Base-by-base conservation (phyloP, 2,329 filamentous ascomycete genomes). In the Trichophyton schoenleinii region DNA sequence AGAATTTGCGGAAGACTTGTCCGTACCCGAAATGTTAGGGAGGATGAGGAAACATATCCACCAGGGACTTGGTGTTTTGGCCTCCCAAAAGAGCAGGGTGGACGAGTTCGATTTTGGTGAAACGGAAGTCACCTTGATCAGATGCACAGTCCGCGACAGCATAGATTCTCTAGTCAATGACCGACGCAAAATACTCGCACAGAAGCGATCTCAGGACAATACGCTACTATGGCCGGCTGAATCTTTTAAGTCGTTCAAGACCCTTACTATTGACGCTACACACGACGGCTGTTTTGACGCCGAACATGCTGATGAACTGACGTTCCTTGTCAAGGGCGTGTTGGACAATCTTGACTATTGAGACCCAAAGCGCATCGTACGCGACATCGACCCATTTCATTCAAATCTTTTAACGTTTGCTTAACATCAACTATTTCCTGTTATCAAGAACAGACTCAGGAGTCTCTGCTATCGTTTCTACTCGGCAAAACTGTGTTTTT, bases 1-100 rank as follows among this genome's bases (percentile, higher is more conserved):
- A 61, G 53, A 38, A 8, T 52, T 49, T 6, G 28, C 8, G 11
- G 60, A 61, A 44, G 60, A 61, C 22, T 28, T 49, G 13, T 61
- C 60, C 42, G 44, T 61, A 4, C 57, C 55, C 15, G 52, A 61
- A 38, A 38, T 61, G 41, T 38, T 61, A 25, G 22, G 42, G 5
- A 61, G 57, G 34, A 61, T 61, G 53, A 58, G 53, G 46, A 61
- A 49, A 34, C 60, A 61, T 58, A 58, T 61, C 15, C 53, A 61
- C 44, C 53, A 42, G 8, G 60, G 60, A n/a, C 41, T 61, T 34
- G 42, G 22, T 13, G 44, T 61, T 41, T 31, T 61, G 42, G 57
- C 60, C 13, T 46, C 53, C 1, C 38, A 58, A 41, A 18, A 15
- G 8, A 58, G 53, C 41, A 58, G 42, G 20, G 57, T 49, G 9